Conservation (phyloP, 2,329 filamentous ascomycete species). For the Sporothrix protearum region DNA sequence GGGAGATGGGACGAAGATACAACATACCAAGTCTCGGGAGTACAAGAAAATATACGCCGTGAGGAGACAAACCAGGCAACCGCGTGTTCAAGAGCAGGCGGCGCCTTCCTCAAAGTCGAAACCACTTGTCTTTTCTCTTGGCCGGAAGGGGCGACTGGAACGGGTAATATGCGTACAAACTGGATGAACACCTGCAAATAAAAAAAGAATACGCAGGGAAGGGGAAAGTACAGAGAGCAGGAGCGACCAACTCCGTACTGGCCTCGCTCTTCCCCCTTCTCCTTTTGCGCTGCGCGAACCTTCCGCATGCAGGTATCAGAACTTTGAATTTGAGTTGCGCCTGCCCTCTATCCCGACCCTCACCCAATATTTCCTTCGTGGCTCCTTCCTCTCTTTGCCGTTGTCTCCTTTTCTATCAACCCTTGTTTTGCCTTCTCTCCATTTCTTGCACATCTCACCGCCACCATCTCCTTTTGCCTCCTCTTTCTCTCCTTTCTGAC, state of each 20-base stretch:
- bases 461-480: not conserved
- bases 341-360: not conserved
- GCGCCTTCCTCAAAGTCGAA: not conserved
- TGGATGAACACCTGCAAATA: slow-evolving; percentile 14
- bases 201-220: slow-evolving; percentile 6
- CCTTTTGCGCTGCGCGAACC: not conserved
- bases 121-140: not conserved
- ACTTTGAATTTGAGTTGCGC: not conserved
- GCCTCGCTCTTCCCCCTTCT: not conserved
- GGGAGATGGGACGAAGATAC: not conserved
- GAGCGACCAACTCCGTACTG: slow-evolving; percentile 4
- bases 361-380: not conserved
- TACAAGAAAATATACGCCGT: not conserved
- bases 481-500: not conserved
- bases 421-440: not conserved
- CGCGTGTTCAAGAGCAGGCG: not conserved
- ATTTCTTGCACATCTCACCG: not conserved
- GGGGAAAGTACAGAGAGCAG: not conserved
- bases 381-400: not conserved
- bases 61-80: slow-evolving; percentile 1
- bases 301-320: slow-evolving; percentile 12
- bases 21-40: not conserved
- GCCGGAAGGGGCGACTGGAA: not conserved
- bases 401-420: not conserved
- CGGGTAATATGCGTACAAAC: slow-evolving; percentile 7